Evolutionary conservation across 768 basidiomycete species (phyloP), one percentile per base, ranked within the genome.

Genomic region (Podaxis pistillaris): DNA sequence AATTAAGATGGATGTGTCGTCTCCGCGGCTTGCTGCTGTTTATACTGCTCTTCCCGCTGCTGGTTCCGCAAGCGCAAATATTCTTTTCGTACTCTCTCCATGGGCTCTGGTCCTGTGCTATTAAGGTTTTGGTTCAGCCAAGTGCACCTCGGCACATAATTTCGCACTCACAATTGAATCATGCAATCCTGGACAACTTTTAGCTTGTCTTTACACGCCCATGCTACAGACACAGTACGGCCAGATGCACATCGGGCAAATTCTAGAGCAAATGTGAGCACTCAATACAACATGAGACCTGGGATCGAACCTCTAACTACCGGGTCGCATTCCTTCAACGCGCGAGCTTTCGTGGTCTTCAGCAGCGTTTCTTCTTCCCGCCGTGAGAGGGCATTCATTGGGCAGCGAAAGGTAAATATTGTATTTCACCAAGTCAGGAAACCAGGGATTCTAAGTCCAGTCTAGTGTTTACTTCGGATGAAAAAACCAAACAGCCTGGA

Each of bases 161-260:
- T 44, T 17, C 41, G n/a, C 7, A 79, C 91, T 70, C 69, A 94
- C 93, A 85, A 93, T 71, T 86, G 84, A 13, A 87, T 69, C 83
- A 96, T 88, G 71, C 94, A 96, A 1, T 83, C 81, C 70, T 95
- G 90, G 47, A 95, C 79, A 12, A 75, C 78, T 68, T 83, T 86
- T 58, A 91, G 84, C 70, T 88, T 82, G 36, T 79, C 79, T 70
- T 82, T 85, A 71, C 94, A 96, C 24, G 87, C 84, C 94, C 94
- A 96, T 13, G 88, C 88, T 26, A 94, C 88, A 4, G 93, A 92
- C 56, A 96, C 74, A 2, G 89, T 91, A 7, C 94, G 85, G 7
- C 92, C 92, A 58, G 82, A 78, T 1, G 90, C 88, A 71, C 94
- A 96, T n/a, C 86, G 81, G 15, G 93, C 93, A 70, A 94, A 96